A percentile compares a stretch with the other conserved stretches of the same genome.
Evolutionary conservation across 75 land plant species (phyloP).

Genomic region (Pseudotsuga menziesii): DNA sequence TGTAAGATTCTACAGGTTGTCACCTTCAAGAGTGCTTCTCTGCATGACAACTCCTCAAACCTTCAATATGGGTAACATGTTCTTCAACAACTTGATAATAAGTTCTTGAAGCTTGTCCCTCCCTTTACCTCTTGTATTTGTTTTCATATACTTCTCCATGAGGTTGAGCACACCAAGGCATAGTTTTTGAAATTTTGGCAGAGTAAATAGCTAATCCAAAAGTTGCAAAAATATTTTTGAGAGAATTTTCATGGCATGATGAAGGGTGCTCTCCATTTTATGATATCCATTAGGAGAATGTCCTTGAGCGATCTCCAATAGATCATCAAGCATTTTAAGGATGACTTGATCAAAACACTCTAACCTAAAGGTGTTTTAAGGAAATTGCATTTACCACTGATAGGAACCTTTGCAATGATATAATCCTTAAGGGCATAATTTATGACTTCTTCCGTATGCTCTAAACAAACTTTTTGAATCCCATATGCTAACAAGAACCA

Average conservation of each 20-base stretch:
- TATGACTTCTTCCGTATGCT: slow-evolving; percentile 92
- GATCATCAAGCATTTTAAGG: slow-evolving; percentile 75
- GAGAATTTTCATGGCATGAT: slow-evolving; percentile 65
- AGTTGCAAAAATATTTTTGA: slow-evolving; percentile 77
- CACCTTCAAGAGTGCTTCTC: slow-evolving; percentile 72
- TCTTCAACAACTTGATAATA: slow-evolving; percentile 77
- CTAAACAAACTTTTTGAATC: slow-evolving; percentile 64
- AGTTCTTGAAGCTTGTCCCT: slow-evolving; percentile 81
- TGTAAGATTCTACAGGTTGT: slow-evolving; percentile 92
- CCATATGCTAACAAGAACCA: slow-evolving; percentile 83
- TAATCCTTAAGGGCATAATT: slow-evolving; percentile 85
- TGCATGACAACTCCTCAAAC: slow-evolving; percentile 44
- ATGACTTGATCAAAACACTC: slow-evolving; percentile 78
- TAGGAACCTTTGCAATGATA: slow-evolving; percentile 62
- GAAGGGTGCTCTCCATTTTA: slow-evolving; percentile 75
- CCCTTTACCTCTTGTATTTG: slow-evolving; percentile 61
- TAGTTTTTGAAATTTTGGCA: slow-evolving; percentile 60
- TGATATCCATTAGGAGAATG: slow-evolving; percentile 74
- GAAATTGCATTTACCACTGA: slow-evolving; percentile 55
- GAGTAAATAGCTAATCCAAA: slow-evolving; percentile 38
- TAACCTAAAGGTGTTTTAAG: slow-evolving; percentile 48
- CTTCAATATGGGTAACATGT: slow-evolving; percentile 73
- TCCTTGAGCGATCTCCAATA: slow-evolving; percentile 64
- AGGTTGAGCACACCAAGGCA: slow-evolving; percentile 72
- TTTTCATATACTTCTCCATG: slow-evolving; percentile 80